These are phyloP conservation scores for Alternaria rosae DNA, from an alignment of 2,329 filamentous ascomycete species.

Conservation along the genomic window DNA sequence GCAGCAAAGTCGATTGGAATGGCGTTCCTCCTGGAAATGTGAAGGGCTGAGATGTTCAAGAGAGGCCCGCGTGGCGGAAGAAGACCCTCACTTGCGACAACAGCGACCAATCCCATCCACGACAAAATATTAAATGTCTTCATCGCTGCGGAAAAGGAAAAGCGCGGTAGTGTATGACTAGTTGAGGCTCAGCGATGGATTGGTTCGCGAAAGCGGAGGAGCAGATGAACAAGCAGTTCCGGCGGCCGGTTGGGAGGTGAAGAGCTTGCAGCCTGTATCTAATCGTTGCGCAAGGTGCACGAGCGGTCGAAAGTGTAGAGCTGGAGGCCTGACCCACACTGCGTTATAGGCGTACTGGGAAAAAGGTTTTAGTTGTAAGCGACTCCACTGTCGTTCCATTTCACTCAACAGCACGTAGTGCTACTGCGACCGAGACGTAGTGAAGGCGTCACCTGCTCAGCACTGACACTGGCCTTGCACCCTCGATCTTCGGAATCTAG, in stretches of 20 bases:
- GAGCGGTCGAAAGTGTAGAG: background rate
- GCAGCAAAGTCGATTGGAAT: background rate
- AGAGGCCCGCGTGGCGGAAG: background rate
- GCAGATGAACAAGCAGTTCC: background rate
- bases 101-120: background rate
- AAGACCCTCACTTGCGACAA: background rate
- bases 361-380: background rate
- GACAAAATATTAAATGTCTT: background rate
- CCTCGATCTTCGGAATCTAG: slow-evolving; percentile 2
- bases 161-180: background rate
- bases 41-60: background rate
- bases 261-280: background rate
- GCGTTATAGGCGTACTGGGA: background rate
- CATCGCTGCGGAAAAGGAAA: background rate
- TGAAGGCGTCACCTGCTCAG: background rate
- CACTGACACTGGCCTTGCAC: background rate
- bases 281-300: background rate
- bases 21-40: background rate
- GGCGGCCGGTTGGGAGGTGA: background rate
- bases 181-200: background rate
- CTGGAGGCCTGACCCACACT: background rate
- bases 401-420: background rate
- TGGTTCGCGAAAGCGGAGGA: background rate
- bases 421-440: background rate
- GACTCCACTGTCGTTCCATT: background rate